These are phyloP conservation scores for Brassica incana DNA, from an alignment of 345 rosid species.

Conservation along the genomic window DNA sequence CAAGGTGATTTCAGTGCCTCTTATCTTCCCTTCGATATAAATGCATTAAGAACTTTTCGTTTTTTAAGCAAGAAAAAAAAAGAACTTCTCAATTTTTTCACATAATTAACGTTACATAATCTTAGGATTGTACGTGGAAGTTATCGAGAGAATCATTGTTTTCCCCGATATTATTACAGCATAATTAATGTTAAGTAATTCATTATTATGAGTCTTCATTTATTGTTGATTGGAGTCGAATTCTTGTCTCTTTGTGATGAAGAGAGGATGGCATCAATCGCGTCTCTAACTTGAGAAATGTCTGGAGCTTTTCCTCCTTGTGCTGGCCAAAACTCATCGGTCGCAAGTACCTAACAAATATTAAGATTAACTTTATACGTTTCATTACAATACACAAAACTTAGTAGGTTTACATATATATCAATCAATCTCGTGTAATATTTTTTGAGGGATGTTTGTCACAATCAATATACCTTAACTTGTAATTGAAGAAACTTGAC, in stretches of 20 bases:
- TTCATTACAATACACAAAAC: background rate
- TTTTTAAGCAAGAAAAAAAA: slow-evolving; percentile 6
- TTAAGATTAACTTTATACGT: background rate
- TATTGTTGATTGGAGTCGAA: slow-evolving; percentile 35
- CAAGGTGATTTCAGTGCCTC: slow-evolving; percentile 27
- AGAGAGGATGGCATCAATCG: slow-evolving; percentile 92
- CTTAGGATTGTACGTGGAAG: slow-evolving; percentile 18
- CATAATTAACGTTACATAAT: slow-evolving; percentile 5
- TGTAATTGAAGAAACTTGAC: slow-evolving; percentile 97
- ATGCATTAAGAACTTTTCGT: slow-evolving; percentile 17
- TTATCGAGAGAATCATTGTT: slow-evolving; percentile 36
- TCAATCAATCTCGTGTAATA: background rate
- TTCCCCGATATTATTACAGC: slow-evolving; percentile 31
- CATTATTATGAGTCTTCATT: slow-evolving; percentile 15
- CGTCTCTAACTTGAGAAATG: slow-evolving; percentile 90
- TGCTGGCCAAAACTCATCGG: slow-evolving; percentile 97
- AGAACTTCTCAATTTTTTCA: background rate
- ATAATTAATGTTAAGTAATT: slow-evolving; percentile 20
- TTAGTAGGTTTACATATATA: background rate
- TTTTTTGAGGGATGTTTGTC: slow-evolving; percentile 6
- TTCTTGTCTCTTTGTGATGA: slow-evolving; percentile 64
- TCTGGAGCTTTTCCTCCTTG: slow-evolving; percentile 95
- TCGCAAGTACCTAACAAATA: slow-evolving; percentile 66
- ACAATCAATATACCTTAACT: slow-evolving; percentile 60
- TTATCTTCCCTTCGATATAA: slow-evolving; percentile 2